phyloP scores from a whole-genome alignment of 1,139 yeast species.

The Geotrichum carabidarum region DNA sequence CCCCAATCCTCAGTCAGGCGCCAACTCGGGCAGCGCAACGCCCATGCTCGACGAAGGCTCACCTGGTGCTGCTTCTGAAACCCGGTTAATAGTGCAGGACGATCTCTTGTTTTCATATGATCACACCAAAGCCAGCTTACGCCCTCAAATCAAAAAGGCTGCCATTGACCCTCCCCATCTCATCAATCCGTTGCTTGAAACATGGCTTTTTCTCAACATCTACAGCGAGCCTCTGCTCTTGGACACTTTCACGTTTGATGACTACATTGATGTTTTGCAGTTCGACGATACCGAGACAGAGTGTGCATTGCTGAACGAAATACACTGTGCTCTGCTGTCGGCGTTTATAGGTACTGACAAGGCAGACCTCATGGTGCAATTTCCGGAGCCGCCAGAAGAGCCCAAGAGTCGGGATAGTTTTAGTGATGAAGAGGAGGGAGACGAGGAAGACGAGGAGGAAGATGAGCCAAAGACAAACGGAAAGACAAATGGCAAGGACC shows the following conservation, averaged over 20 bases:
- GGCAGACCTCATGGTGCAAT: slow-evolving; percentile 37
- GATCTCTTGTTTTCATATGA: slow-evolving; percentile 25
- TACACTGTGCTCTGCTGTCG: slow-evolving; percentile 55
- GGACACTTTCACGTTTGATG: slow-evolving; percentile 77
- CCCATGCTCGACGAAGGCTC: slow-evolving; percentile 13
- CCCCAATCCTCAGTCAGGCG: slow-evolving; percentile 3
- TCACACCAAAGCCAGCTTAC: slow-evolving; percentile 13
- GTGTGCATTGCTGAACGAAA: slow-evolving; percentile 60
- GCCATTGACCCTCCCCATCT: slow-evolving; percentile 20
- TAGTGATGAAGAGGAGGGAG: slow-evolving; percentile 34
- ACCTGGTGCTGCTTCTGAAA: slow-evolving; percentile 6
- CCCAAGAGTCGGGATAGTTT: slow-evolving; percentile 21
- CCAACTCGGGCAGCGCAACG: slow-evolving; percentile 16
- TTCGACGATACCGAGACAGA: slow-evolving; percentile 44
- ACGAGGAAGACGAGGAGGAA: slow-evolving; percentile 36
- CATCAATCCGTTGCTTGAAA: slow-evolving; percentile 44
- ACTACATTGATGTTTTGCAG: slow-evolving; percentile 59
- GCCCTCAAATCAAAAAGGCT: slow-evolving; percentile 15
- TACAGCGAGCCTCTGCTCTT: slow-evolving; percentile 59
- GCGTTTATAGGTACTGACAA: slow-evolving; percentile 29
- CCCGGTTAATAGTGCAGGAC: slow-evolving; percentile 23
- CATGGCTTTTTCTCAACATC: slow-evolving; percentile 71
- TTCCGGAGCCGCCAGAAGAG: slow-evolving; percentile 39
- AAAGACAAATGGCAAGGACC: slow-evolving; percentile 16
- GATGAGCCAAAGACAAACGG: slow-evolving; percentile 30